Conservation (phyloP, 495 filamentous ascomycete species). For the Daldinia vernicosa region DNA sequence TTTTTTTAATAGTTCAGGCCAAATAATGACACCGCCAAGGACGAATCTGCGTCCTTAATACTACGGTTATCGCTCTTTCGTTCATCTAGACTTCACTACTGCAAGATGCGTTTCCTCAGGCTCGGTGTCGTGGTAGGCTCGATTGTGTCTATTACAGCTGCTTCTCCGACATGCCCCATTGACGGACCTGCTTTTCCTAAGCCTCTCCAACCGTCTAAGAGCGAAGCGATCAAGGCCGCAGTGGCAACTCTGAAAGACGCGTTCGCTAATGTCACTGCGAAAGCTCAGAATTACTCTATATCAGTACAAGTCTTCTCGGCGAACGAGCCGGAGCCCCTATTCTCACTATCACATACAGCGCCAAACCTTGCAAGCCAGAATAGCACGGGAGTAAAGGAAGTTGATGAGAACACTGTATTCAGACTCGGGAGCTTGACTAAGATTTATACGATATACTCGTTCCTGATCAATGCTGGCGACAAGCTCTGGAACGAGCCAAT, state of each 20-base stretch:
- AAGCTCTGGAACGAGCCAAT: conserved; percentile 51
- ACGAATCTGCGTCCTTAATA: background rate
- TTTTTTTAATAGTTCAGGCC: background rate
- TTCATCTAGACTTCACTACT: background rate
- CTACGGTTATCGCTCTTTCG: background rate
- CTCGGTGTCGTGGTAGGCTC: conserved; percentile 15
- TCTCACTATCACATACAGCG: conserved; percentile 59
- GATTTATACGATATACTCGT: conserved; percentile 57
- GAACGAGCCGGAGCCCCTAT: conserved; percentile 52
- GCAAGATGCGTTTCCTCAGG: conserved; percentile 22
- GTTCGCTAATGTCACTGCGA: conserved; percentile 39
- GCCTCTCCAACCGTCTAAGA: conserved; percentile 48
- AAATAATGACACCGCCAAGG: conserved; percentile 2
- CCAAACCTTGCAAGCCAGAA: conserved; percentile 49
- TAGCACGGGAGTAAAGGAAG: conserved; percentile 50
- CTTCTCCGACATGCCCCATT: conserved; percentile 56
- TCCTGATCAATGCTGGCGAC: conserved; percentile 53
- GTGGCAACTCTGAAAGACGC: conserved; percentile 49
- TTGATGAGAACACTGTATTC: conserved; percentile 58
- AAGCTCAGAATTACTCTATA: conserved; percentile 56
- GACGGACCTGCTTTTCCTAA: conserved; percentile 60
- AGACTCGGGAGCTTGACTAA: conserved; percentile 63
- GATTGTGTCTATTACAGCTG: conserved; percentile 22
- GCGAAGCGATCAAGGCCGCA: conserved; percentile 45
- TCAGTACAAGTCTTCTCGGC: conserved; percentile 60